These are phyloP conservation scores for Pseudozyma thailandica DNA, from an alignment of 1,284 basidiomycete species.

Conservation along the genomic window DNA sequence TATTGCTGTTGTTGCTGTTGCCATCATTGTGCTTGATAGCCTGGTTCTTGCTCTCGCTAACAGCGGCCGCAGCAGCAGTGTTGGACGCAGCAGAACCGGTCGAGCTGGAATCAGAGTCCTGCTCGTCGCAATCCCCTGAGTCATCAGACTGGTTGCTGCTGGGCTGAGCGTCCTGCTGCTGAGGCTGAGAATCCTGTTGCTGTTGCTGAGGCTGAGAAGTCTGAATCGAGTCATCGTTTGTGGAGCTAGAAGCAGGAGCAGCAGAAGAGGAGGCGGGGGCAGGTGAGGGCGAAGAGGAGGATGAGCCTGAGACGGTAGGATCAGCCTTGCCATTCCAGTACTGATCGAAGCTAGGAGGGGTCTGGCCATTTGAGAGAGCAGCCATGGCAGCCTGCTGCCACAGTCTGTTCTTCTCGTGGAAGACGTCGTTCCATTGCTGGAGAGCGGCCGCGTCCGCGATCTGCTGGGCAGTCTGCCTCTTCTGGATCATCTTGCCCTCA, in stretches of 20 bases:
- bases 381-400: slow-evolving; percentile 57
- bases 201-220: background rate
- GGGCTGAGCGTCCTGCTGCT: slow-evolving; percentile 3
- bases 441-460: slow-evolving; percentile 34
- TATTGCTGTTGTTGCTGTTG: slow-evolving; percentile 8
- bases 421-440: slow-evolving; percentile 45
- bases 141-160: background rate
- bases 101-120: background rate
- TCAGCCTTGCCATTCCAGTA: slow-evolving; percentile 41
- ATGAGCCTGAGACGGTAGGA: background rate
- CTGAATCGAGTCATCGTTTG: background rate
- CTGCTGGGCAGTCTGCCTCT: slow-evolving; percentile 45
- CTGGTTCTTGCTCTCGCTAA: slow-evolving; percentile 34
- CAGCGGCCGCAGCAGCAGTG: slow-evolving; percentile 23
- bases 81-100: slow-evolving; percentile 11
- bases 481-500: slow-evolving; percentile 33
- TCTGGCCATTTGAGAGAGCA: slow-evolving; percentile 48
- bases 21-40: slow-evolving; percentile 10
- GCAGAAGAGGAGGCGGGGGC: background rate
- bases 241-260: background rate
- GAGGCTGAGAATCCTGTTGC: too few species aligned
- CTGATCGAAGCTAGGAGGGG: slow-evolving; percentile 43
- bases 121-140: background rate
- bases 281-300: slow-evolving; percentile 1
- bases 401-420: slow-evolving; percentile 49